Base-by-base conservation (phyloP, 2,329 filamentous ascomycete species). In the Huntiella abstrusa region DNA sequence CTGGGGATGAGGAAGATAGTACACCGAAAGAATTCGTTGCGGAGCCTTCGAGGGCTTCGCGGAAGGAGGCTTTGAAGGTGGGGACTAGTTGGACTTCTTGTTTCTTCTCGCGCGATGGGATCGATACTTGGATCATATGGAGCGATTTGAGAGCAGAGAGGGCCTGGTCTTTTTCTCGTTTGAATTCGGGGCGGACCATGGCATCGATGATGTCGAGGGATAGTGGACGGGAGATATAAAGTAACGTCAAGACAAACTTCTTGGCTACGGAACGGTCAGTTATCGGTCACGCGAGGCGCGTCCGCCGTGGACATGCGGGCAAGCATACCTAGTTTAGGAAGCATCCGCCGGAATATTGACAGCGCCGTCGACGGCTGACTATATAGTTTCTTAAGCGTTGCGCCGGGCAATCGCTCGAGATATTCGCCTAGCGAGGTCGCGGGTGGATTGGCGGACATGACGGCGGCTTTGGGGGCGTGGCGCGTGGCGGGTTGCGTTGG, bases 281-380 rank as follows among this genome's bases (percentile, higher is more conserved):
- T 28, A 46, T 45, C 11, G 17, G 22, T 10, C 15, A 28, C 33
- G 32, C 38, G 34, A 15, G 34, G 16, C 15, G 5, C 12, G 16
- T 41, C 16, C 19, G 5, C 3, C 12, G 7, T 4, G 38, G 5
- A 12, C 11, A 12, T 5, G 11, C 7, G 34, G 15, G 32, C 12
- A 28, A 38, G 36, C 45, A 33, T 39, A 87, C 83, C 85, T 51
- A 96, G 66, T 58, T 92, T 83, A 49, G 91, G 85, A 49, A 98
- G 73, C 86, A 98, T 95, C 65, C 91, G 87, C 54, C 91, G 77
- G 61, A 96, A 96, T 57, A 98, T 87, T 54, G 91, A 91, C 53
- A 98, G 77, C 34, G 87, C 83, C 1, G 91, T 94, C 37, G 88
- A 93, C 28, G 91, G 91, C 68, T 95, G 87, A 65, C 87, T 82